Evolutionary conservation across 345 rosid species (phyloP), one percentile per base, ranked within the genome.

Genomic region (Salix suchowensis): DNA sequence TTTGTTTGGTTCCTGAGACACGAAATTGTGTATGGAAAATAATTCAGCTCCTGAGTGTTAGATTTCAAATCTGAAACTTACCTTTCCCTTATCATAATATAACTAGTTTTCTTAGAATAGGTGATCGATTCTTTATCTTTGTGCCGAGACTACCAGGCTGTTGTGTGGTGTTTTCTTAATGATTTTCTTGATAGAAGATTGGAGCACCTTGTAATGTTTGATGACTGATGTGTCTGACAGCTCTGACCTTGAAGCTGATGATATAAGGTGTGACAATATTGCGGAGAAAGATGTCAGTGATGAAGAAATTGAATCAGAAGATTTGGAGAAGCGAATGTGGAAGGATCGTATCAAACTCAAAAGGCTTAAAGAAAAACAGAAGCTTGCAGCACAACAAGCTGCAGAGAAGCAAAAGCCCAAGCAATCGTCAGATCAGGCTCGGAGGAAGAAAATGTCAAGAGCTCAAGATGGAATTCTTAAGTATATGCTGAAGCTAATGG

Each of bases 401-500:
- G 89, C 88, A 2, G 95, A 88, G 39, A 92, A 91, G 86, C 95
- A 94, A 78, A 88, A 88, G 79, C 74, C 87, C 21, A 92, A 92
- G 81, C 97, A 87, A 80, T 72, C 88, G 15, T 83, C 92, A 21
- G 98, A 94, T 83, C 99, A 96, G 82, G 99, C 99, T 2, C 88
- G 88, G 84, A 90, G 99, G 89, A 96, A 96, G 92, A 96, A 96
- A 75, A 96, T 96, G 99, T 91, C 99, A 0, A 86, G 99, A 77
- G 99, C 99, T 3, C 99, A 96, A 79, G 99, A 96, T 71, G 99
- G 99, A 66, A 96, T 96, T 76, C 93, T 96, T 66, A 96, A 96
- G 88, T 96, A 96, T 69, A 96, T 96, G 99, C 71, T 96, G 90
- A 96, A 96, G 88, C 81, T 95, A 76, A 91, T 95, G 98, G 98